Evolutionary conservation across 306 rosid species (phyloP), one percentile per base, ranked within the genome.

Genomic region (Mucuna pruriens): DNA sequence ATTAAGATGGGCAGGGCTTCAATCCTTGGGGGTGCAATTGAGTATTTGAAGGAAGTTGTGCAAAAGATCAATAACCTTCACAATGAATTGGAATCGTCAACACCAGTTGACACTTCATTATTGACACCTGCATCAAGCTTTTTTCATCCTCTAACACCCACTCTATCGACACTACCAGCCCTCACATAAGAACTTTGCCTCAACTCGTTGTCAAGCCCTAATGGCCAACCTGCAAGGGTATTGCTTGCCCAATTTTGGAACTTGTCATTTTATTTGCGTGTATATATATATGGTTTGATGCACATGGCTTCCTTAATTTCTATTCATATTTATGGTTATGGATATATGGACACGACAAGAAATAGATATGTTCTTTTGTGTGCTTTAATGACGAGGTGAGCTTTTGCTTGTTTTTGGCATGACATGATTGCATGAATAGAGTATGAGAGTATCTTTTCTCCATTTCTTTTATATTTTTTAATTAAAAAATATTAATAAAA

Each of bases 1-100:
- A 36, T 2, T 1, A 82, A 95, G 99, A 95, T 95, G 99, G 99
- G 93, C 74, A 91, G 99, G 86, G 99, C 99, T 71, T 93, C 99
- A 54, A 95, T 95, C 20, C 97, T 95, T 23, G 99, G 99, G 75
- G 98, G 92, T 76, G 98, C 98, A 76, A 90, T 95, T 1, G 98
- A 95, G 76, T 93, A 95, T 90, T 75, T 93, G 90, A 93, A 93
- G 83, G 98, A 93, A 74, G 97, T 95, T 26, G 84, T 93, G 68
- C 97, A 93, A 74, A 91, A 90, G 90, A 95, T 95, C 75, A 88
- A 86, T 82, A 92, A 86, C 45, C 93, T 95, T 17, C 93, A 93
- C 61, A 93, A 85, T 23, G 99, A 95, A 82, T 87, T 93, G 86
- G 98, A 95, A n/a, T n/a, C n/a, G 71, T 85, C 97, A 0, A 85